These are phyloP conservation scores for Pseudonitzschia multiseries DNA, from an alignment of 108 stramenopile genomes.

Conservation along the genomic window DNA sequence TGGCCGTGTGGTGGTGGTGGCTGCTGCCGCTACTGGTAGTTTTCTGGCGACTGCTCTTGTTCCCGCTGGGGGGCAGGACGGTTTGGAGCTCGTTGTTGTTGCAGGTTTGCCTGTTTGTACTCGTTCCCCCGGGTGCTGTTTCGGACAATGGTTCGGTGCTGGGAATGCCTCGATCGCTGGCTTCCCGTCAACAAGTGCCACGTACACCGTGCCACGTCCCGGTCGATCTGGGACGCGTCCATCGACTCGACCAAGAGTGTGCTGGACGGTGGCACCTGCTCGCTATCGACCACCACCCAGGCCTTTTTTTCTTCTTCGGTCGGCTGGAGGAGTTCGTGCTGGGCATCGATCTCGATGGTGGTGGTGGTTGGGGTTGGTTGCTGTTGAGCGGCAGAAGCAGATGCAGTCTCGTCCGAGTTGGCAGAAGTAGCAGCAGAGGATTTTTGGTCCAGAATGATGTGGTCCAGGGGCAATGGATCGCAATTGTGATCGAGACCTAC, in stretches of 20 bases:
- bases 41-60: neutral
- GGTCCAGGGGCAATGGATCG: conserved; percentile 6
- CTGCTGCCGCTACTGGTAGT: neutral
- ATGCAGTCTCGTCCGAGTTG: no score
- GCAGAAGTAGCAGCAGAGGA: no score
- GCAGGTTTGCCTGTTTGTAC: neutral
- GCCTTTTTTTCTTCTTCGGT: neutral
- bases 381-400: neutral
- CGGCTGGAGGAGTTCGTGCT: conserved; percentile 5
- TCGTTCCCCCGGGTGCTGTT: conserved; percentile 1
- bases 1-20: neutral
- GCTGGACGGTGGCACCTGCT: neutral
- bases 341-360: conserved; percentile 30
- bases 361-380: conserved; percentile 7
- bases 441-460: conserved; percentile 9
- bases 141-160: conserved; percentile 32
- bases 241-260: conserved; percentile 42
- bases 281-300: neutral
- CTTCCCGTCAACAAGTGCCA: conserved; percentile 78
- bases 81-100: neutral
- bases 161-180: conserved; percentile 61
- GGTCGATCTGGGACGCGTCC: conserved; percentile 74
- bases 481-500: conserved; percentile 48
- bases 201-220: conserved; percentile 75
- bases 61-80: no score